Conservation (phyloP, 768 basidiomycete genomes). For the Podaxis mareebaensis region DNA sequence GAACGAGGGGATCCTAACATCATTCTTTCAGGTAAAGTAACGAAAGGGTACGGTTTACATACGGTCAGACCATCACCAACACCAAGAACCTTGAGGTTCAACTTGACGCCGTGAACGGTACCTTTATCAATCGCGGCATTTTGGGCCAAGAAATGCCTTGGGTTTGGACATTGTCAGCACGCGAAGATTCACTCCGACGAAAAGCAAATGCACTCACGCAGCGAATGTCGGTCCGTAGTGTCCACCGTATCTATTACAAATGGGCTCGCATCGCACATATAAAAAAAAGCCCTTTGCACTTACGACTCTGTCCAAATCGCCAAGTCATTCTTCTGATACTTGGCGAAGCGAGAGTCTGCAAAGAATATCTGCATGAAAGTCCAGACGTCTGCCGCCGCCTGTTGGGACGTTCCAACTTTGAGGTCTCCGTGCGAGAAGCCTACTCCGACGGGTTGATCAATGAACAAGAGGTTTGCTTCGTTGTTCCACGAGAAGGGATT, state of each 20-base stretch:
- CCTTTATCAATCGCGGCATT: constrained; percentile 56
- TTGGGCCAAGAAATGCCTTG: constrained; percentile 56
- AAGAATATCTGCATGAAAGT: constrained; percentile 65
- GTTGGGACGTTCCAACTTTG: constrained; percentile 49
- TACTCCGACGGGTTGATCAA: constrained; percentile 63
- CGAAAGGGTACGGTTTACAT: constrained; percentile 14
- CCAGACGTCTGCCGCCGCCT: constrained; percentile 61
- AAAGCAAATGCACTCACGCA: constrained; percentile 32
- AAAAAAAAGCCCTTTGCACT: constrained; percentile 15
- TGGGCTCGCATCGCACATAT: not conserved
- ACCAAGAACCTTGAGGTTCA: constrained; percentile 65
- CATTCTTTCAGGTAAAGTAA: not conserved
- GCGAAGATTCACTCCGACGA: not conserved
- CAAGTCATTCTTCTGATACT: constrained; percentile 44
- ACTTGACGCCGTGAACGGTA: constrained; percentile 40
- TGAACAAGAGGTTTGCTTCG: constrained; percentile 56
- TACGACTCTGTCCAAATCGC: constrained; percentile 69
- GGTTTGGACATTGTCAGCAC: not conserved
- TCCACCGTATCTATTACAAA: constrained; percentile 55
- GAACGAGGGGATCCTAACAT: constrained; percentile 42
- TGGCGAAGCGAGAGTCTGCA: constrained; percentile 51
- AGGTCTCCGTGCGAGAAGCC: constrained; percentile 61
- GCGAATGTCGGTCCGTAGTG: constrained; percentile 74
- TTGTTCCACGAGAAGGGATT: constrained; percentile 65
- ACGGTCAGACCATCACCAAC: constrained; percentile 66